Percentiles rank a stretch among this genome's conserved stretches.
These are phyloP conservation scores for Forsythia suspensa DNA, from an alignment of 257 asterid species.

Conservation along the genomic window DNA sequence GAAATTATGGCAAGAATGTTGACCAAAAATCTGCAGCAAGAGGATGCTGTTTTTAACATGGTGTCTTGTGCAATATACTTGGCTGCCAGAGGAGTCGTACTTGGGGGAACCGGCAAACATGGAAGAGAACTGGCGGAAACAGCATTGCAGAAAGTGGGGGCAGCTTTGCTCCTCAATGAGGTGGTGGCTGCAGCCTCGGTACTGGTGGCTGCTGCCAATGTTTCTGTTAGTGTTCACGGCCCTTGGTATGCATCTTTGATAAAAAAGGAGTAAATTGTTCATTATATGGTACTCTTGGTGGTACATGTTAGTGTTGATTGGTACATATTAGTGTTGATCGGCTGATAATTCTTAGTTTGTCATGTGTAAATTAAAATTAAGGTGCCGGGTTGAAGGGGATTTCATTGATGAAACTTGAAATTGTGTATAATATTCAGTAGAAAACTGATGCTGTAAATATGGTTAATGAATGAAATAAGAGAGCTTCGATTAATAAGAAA, in stretches of 20 bases:
- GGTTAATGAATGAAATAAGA: background rate
- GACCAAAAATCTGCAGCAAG: conserved; percentile 79
- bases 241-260: conserved; percentile 68
- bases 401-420: background rate
- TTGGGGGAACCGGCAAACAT: conserved; percentile 54
- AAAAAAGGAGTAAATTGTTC: background rate
- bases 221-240: conserved; percentile 70
- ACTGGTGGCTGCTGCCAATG: conserved; percentile 54
- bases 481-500: background rate
- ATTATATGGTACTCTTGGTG: conserved; percentile 1
- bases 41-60: conserved; percentile 54
- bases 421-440: background rate
- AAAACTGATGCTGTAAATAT: background rate
- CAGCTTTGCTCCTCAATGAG: conserved; percentile 45
- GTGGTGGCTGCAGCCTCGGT: conserved; percentile 53
- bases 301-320: too few relatives aligned
- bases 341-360: conserved; percentile 11
- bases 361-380: conserved; percentile 5
- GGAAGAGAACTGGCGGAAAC: conserved; percentile 65
- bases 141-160: conserved; percentile 80
- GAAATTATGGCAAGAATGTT: conserved; percentile 80
- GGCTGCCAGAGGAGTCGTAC: conserved; percentile 64
- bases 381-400: too few relatives aligned
- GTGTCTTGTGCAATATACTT: conserved; percentile 62
- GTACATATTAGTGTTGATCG: conserved; percentile 17